Conservation (phyloP, 306 rosid genomes). For the Cicer bijugum region DNA sequence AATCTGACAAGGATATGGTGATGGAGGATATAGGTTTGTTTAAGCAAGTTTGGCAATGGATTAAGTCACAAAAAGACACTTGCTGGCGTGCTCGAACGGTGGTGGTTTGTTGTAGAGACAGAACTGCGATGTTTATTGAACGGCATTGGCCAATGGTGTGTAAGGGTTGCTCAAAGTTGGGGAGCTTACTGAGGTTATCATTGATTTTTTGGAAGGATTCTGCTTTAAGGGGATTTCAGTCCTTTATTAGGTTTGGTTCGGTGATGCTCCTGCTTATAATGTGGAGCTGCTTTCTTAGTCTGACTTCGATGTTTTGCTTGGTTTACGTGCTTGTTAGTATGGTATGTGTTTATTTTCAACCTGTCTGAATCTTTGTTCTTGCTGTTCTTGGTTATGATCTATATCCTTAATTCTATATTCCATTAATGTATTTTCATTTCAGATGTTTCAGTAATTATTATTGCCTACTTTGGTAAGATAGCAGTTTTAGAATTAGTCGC, state of each 20-base stretch:
- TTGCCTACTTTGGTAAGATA: not conserved
- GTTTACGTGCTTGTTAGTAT: constrained; percentile 83
- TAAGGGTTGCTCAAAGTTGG: constrained; percentile 60
- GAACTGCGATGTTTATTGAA: constrained; percentile 58
- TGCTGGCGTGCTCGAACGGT: constrained; percentile 55
- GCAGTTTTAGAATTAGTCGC: constrained; percentile 24
- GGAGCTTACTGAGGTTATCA: constrained; percentile 55
- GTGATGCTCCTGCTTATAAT: constrained; percentile 84
- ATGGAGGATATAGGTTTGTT: constrained; percentile 92
- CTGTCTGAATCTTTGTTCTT: constrained; percentile 24
- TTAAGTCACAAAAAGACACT: constrained; percentile 67
- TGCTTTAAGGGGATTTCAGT: constrained; percentile 72
- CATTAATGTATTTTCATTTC: constrained; percentile 7
- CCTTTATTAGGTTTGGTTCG: constrained; percentile 71
- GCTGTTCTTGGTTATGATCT: constrained; percentile 38
- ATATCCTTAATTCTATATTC: not conserved
- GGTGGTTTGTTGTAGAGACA: constrained; percentile 56
- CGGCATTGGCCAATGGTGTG: constrained; percentile 92
- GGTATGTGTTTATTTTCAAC: constrained; percentile 59
- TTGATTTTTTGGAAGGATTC: constrained; percentile 77
- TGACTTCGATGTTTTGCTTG: constrained; percentile 91
- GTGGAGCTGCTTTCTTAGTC: constrained; percentile 95
- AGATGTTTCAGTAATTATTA: constrained; percentile 16
- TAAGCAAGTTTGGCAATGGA: constrained; percentile 88
- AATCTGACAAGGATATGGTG: constrained; percentile 47